Percentiles rank a stretch among this genome's conserved stretches.
Evolutionary conservation across 2,329 filamentous ascomycete species (phyloP).

Genomic region (Fusarium albosuccineum): DNA sequence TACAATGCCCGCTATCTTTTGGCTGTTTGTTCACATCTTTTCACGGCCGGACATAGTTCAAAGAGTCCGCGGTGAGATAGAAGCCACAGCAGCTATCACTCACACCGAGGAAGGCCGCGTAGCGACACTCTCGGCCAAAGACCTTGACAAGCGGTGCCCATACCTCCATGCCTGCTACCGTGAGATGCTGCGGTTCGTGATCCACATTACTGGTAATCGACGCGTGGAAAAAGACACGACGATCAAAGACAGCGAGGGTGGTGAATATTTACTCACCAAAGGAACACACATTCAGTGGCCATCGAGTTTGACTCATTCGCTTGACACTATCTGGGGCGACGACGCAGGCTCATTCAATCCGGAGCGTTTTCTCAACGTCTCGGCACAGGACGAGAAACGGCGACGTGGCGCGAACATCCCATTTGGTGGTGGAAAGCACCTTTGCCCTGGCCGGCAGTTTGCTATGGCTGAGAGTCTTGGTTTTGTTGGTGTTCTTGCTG

Average conservation of each 20-base stretch:
- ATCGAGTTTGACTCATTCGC: slow-evolving; percentile 5
- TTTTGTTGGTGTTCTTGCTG: slow-evolving; percentile 7
- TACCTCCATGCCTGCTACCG: slow-evolving; percentile 15
- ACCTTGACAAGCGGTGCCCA: slow-evolving; percentile 11
- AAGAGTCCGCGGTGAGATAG: slow-evolving; percentile 11
- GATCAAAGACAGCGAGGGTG: slow-evolving; percentile 6
- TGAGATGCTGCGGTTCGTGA: slow-evolving; percentile 12
- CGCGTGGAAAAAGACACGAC: slow-evolving; percentile 8
- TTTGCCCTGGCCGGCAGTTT: slow-evolving; percentile 22
- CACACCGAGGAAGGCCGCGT: background rate
- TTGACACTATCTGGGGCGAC: slow-evolving; percentile 13
- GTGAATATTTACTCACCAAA: slow-evolving; percentile 20
- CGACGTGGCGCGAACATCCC: slow-evolving; percentile 18
- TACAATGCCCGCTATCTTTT: slow-evolving; percentile 22
- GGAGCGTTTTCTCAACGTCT: slow-evolving; percentile 6
- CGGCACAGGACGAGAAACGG: background rate
- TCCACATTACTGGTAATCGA: slow-evolving; percentile 9
- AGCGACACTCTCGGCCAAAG: slow-evolving; percentile 3
- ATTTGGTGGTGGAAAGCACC: slow-evolving; percentile 22
- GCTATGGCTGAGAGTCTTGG: slow-evolving; percentile 15
- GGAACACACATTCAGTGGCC: slow-evolving; percentile 21
- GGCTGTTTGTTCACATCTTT: slow-evolving; percentile 20
- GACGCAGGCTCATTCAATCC: slow-evolving; percentile 1
- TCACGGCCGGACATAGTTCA: background rate
- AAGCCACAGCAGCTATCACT: background rate